Conservation (phyloP, 495 filamentous ascomycete species). For the Xylaria grammica region DNA sequence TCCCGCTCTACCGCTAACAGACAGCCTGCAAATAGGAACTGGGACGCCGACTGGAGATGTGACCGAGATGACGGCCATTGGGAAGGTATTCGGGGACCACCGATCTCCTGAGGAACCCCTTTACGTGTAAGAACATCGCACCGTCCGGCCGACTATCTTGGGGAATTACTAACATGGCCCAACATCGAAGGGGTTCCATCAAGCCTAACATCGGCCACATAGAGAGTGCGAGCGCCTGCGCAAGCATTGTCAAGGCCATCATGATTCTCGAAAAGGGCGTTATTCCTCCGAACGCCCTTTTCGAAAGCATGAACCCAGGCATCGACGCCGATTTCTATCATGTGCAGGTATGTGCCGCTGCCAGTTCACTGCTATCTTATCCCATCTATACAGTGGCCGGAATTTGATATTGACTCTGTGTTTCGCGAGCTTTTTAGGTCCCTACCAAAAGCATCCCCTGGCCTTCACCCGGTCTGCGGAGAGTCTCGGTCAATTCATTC, state of each 20-base stretch:
- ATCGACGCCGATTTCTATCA: slow-evolving; percentile 39
- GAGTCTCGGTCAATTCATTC: slow-evolving; percentile 60
- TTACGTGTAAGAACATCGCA: slow-evolving; percentile 40
- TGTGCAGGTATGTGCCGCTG: slow-evolving; percentile 25
- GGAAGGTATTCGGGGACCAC: slow-evolving; percentile 39
- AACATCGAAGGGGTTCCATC: slow-evolving; percentile 52
- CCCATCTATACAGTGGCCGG: too few species aligned
- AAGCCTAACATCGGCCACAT: slow-evolving; percentile 63
- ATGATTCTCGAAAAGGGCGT: slow-evolving; percentile 57
- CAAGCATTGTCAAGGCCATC: slow-evolving; percentile 58
- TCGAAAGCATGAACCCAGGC: slow-evolving; percentile 55
- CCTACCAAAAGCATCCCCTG: slow-evolving; percentile 35
- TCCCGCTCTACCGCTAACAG: too few species aligned
- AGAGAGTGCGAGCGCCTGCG: slow-evolving; percentile 57
- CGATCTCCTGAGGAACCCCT: slow-evolving; percentile 39
- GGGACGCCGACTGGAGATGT: slow-evolving; percentile 64
- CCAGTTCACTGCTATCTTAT: too few species aligned
- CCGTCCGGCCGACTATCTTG: too few species aligned
- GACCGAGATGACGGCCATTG: slow-evolving; percentile 57
- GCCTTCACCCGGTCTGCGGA: slow-evolving; percentile 41
- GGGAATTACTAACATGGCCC: not conserved
- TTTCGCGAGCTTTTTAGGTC: too few species aligned
- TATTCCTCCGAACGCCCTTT: slow-evolving; percentile 47
- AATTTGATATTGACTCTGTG: too few species aligned
- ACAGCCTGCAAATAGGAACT: slow-evolving; percentile 40